These are phyloP conservation scores for Tulasnella sp. DNA, from an alignment of 768 basidiomycete species.

Conservation along the genomic window DNA sequence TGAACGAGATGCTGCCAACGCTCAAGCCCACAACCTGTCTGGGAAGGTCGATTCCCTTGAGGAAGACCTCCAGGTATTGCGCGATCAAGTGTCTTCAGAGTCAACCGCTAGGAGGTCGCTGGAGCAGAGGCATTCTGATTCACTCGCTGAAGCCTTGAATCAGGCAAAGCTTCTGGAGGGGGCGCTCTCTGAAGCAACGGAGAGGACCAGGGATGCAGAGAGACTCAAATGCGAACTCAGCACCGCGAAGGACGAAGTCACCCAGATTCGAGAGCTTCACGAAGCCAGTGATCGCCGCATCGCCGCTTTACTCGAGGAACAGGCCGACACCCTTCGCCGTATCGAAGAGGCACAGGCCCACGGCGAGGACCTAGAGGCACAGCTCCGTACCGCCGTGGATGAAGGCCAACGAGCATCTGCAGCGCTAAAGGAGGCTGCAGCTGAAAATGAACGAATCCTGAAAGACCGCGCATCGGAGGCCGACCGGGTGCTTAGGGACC, in stretches of 20 bases:
- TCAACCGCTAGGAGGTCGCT: slow-evolving; percentile 60
- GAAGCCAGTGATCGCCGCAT: slow-evolving; percentile 31
- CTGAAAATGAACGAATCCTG: slow-evolving; percentile 79
- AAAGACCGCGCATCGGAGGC: slow-evolving; percentile 68
- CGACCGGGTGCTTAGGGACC: slow-evolving; percentile 74
- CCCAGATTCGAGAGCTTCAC: not conserved
- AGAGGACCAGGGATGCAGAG: slow-evolving; percentile 64
- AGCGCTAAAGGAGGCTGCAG: slow-evolving; percentile 66
- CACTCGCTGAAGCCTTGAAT: slow-evolving; percentile 58
- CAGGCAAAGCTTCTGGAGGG: slow-evolving; percentile 58
- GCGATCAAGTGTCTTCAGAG: slow-evolving; percentile 67
- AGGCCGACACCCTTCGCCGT: slow-evolving; percentile 67
- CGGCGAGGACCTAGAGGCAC: slow-evolving; percentile 67
- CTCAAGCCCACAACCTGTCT: slow-evolving; percentile 37
- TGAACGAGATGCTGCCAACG: slow-evolving; percentile 50
- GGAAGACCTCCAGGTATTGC: slow-evolving; percentile 61
- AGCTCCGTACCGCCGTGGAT: slow-evolving; percentile 67
- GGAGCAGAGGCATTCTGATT: slow-evolving; percentile 65
- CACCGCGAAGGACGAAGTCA: slow-evolving; percentile 60
- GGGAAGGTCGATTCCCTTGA: slow-evolving; percentile 33
- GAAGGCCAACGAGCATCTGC: slow-evolving; percentile 74
- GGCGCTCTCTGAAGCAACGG: slow-evolving; percentile 69
- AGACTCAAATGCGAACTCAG: slow-evolving; percentile 63
- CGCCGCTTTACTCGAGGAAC: slow-evolving; percentile 64
- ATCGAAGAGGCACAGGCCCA: slow-evolving; percentile 75